Base-by-base conservation (phyloP, 2,329 filamentous ascomycete species). In the Aspergillus sp. region DNA sequence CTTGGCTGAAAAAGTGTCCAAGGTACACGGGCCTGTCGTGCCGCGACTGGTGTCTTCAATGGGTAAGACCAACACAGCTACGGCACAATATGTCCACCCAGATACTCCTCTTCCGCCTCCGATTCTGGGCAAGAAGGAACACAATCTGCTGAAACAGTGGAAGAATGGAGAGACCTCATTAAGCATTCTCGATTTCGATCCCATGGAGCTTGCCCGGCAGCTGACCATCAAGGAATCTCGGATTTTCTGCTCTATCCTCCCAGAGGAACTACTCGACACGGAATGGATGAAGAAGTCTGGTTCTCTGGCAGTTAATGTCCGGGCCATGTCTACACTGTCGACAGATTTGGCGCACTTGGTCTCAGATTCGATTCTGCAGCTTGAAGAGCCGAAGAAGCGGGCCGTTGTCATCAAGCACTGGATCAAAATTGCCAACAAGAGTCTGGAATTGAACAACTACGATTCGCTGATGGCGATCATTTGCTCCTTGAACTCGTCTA, bases 391-490 rank as follows among this genome's bases (percentile, higher is more conserved):
- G 22, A 97, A 97, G 79, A 95, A 91, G 74, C 83, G 93, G 22
- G 91, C 93, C 1, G 74, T 80, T 1, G 82, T 90, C 45, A 93
- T 98, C 72, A 97, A 98, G 74, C 90, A 97, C 59, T 98, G 93
- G 93, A 88, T 96, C 65, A 98, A 97, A 75, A 84, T 97, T 57
- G 89, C 88, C 1, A 80, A 86, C 58, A 88, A 87, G 60, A 95
- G 89, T 56, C 75, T 94, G 4, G 88, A 93, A 61, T 78, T 97
- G 22, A 86, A 93, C 72, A 98, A 98, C 71, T 98, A 96, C 60
- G 91, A 98, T 63, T 88, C 89, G 0, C 74, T 98, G 9, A 96
- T 97, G 90, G 90, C 93, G 6, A 95, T 98, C 58, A 89, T 95
- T 60, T 96, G 90, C 74, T 90, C 88, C 7, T 72, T 98, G 43